Percentiles rank a stretch among this genome's conserved stretches.
These are phyloP conservation scores for Castanospermum australe DNA, from an alignment of 306 rosid genomes.

Conservation along the genomic window DNA sequence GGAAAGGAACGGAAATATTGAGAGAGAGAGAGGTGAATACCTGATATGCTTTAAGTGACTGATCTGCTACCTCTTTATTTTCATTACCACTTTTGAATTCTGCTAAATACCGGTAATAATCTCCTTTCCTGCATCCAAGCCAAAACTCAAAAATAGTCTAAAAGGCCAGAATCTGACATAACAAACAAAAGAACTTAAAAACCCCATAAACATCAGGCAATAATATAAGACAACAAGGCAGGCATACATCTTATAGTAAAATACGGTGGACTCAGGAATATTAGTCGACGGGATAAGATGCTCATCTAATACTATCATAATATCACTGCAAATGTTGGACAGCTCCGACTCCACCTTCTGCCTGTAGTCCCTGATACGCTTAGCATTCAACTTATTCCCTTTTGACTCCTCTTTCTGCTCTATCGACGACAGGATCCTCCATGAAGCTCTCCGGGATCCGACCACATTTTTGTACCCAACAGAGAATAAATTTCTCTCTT, in stretches of 20 bases:
- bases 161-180: background rate
- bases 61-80: slow-evolving; percentile 44
- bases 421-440: slow-evolving; percentile 48
- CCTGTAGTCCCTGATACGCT: slow-evolving; percentile 30
- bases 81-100: slow-evolving; percentile 37
- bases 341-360: slow-evolving; percentile 48
- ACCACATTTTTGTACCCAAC: slow-evolving; percentile 51
- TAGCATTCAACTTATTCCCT: slow-evolving; percentile 40
- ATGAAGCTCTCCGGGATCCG: slow-evolving; percentile 42
- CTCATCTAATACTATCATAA: slow-evolving; percentile 45
- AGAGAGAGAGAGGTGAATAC: slow-evolving; percentile 7
- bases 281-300: slow-evolving; percentile 50
- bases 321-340: slow-evolving; percentile 42
- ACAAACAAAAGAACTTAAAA: background rate
- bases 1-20: background rate
- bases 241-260: slow-evolving; percentile 47
- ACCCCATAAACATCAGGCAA: background rate
- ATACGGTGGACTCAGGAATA: slow-evolving; percentile 32
- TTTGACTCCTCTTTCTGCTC: slow-evolving; percentile 44
- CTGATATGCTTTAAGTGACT: slow-evolving; percentile 45
- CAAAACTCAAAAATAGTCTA: background rate
- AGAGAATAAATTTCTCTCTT: slow-evolving; percentile 47
- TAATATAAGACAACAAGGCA: background rate
- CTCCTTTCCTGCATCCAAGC: slow-evolving; percentile 46
- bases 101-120: slow-evolving; percentile 41